A percentile compares a stretch with the other conserved stretches of the same genome.
Conservation (phyloP, 169 alveolate genomes). For the Theileria equi region DNA sequence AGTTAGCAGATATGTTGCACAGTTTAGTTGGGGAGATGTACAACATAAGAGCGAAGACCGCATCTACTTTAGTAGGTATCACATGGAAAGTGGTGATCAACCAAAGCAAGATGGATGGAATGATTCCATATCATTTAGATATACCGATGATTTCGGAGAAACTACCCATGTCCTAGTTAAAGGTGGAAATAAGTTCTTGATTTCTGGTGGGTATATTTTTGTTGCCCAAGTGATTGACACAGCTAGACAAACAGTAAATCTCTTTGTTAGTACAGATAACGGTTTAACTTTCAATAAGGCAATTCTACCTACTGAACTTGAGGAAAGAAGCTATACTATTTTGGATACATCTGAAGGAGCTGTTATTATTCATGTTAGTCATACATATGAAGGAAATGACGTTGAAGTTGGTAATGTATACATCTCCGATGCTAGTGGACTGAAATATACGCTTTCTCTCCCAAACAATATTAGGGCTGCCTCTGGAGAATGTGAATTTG, state of each 20-base stretch:
- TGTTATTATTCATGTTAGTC: constrained; percentile 94
- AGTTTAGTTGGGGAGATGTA: constrained; percentile 89
- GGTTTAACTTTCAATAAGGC: constrained; percentile 83
- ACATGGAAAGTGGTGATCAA: constrained; percentile 81
- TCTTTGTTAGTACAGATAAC: constrained; percentile 87
- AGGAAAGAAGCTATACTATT: constrained; percentile 91
- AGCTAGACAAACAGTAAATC: constrained; percentile 85
- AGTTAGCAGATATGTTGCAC: constrained; percentile 84
- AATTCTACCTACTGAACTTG: constrained; percentile 86
- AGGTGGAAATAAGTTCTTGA: constrained; percentile 91
- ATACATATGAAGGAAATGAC: constrained; percentile 82
- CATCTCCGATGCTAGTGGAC: constrained; percentile 91
- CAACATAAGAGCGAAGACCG: constrained; percentile 63
- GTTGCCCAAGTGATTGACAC: constrained; percentile 87
- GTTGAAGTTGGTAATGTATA: constrained; percentile 91
- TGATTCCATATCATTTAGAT: constrained; percentile 81
- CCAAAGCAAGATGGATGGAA: constrained; percentile 90
- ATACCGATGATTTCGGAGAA: constrained; percentile 88
- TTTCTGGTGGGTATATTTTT: constrained; percentile 89
- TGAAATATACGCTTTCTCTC: constrained; percentile 87
- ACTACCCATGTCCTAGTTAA: constrained; percentile 74
- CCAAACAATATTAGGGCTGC: constrained; percentile 87
- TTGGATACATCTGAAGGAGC: constrained; percentile 95
- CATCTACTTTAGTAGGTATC: constrained; percentile 67
- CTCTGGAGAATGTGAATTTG: constrained; percentile 93